Conservation (phyloP, 768 basidiomycete species). For the Lactarius sanguifluus region DNA sequence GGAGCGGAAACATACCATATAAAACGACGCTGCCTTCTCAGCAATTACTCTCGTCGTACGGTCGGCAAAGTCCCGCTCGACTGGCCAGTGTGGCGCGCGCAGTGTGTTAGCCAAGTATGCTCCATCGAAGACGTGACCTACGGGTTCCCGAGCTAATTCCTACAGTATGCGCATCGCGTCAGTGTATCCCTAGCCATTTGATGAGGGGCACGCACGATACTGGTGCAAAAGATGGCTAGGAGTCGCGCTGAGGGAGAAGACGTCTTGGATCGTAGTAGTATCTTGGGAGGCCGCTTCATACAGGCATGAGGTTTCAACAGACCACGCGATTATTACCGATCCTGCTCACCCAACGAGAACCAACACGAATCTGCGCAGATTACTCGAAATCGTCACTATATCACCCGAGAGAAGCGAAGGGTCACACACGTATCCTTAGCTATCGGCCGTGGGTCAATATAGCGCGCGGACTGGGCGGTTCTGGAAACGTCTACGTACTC, state of each 20-base stretch:
- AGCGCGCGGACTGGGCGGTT: background rate
- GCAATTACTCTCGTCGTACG: conserved; percentile 19
- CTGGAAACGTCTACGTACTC: conserved; percentile 13
- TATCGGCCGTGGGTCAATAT: background rate
- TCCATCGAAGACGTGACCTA: conserved; percentile 2
- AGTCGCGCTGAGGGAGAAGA: conserved; percentile 12
- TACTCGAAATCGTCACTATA: background rate
- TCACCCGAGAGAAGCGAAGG: background rate
- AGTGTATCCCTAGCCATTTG: background rate
- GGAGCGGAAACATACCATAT: conserved; percentile 2
- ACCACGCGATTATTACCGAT: background rate
- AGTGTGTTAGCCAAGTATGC: background rate
- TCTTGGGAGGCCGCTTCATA: background rate
- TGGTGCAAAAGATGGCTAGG: conserved; percentile 4
- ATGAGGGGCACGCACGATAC: conserved; percentile 6
- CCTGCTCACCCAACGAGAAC: conserved; percentile 18
- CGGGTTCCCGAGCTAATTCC: conserved; percentile 23
- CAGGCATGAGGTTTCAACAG: background rate
- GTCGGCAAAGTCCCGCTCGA: conserved; percentile 22
- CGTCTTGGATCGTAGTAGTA: background rate
- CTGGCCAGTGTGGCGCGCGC: background rate
- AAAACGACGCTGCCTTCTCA: conserved; percentile 21
- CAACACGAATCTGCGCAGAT: conserved; percentile 17
- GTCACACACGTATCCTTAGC: conserved; percentile 19
- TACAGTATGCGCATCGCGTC: background rate